Percentiles rank a stretch among this genome's conserved stretches.
Conservation (phyloP, 148 eudicot species). For the Camellia sinensis region DNA sequence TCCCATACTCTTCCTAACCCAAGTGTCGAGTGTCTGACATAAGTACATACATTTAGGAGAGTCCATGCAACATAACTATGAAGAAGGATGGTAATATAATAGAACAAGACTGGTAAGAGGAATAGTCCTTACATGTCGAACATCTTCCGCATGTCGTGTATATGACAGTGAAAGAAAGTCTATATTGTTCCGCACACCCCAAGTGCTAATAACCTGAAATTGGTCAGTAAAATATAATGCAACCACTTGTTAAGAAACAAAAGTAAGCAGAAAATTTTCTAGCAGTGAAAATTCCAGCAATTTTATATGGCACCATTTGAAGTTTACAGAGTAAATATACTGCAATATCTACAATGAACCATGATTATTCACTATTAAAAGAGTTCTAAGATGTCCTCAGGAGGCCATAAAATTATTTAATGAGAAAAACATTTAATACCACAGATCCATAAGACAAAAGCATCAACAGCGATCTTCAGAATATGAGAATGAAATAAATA, state of each 20-base stretch:
- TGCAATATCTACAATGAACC: not conserved
- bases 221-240: not conserved
- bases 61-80: no score
- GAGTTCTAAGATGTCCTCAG: not conserved
- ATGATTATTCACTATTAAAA: not conserved
- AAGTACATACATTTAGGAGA: no score
- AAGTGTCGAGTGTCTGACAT: no score
- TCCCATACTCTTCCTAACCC: no score
- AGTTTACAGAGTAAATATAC: not conserved
- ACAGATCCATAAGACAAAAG: not conserved
- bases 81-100: not conserved
- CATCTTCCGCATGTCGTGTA: slow-evolving; percentile 68
- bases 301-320: not conserved
- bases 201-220: slow-evolving; percentile 49
- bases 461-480: not conserved
- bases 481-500: not conserved
- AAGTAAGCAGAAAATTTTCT: not conserved
- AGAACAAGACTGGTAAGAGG: not conserved
- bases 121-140: slow-evolving; percentile 48
- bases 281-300: not conserved
- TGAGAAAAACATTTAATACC: not conserved
- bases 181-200: slow-evolving; percentile 59
- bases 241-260: not conserved
- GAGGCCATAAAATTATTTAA: not conserved
- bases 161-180: slow-evolving; percentile 66